Evolutionary conservation across 805 yeast genomes (phyloP), one percentile per base, ranked within the genome.

Genomic region (Phaffomyces antillensis): DNA sequence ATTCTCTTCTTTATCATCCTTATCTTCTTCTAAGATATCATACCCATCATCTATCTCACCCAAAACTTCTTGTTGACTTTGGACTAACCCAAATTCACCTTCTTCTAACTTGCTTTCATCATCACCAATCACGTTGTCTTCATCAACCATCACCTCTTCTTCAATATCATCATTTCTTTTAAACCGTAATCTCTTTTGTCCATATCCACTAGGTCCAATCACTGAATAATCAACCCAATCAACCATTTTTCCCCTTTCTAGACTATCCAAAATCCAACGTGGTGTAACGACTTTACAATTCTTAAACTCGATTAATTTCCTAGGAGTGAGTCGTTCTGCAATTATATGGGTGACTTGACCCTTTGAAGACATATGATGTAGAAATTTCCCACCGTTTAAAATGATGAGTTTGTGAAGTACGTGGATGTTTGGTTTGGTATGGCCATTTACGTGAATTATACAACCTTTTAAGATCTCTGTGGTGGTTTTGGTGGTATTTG

Each of bases 391-490:
- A 1, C 98, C 97, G 62, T 90, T 75, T 10, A 78, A 52, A 2
- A 86, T 76, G 3, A 91, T 80, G 52, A 87, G 54, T 44, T 81
- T 74, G 55, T 86, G 91, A 28, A 93, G 65, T 48, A 78, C 83
- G 36, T 75, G 65, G 15, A 88, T 74, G n/a, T 90, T 78, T 0
- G 98, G 98, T 3, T 64, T 66, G 0, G 98, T 91, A 55, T 84
- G 79, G 1, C 99, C 99, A 56, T 89, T 90, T n/a, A 91, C 88
- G 60, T 84, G 81, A 5, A 91, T 71, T 1, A 69, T 63, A 59
- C 90, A 86, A 2, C 73, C 78, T 33, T 66, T 55, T 58, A 91
- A 89, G 1, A 90, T 67, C 2, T 37, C 43, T 1, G 58, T 47
- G 4, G 42, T 43, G 23, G 39, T 37, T 0, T 9, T n/a, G 2